These are phyloP conservation scores for Ascochyta lentis DNA, from an alignment of 2,329 filamentous ascomycete genomes.

Conservation along the genomic window DNA sequence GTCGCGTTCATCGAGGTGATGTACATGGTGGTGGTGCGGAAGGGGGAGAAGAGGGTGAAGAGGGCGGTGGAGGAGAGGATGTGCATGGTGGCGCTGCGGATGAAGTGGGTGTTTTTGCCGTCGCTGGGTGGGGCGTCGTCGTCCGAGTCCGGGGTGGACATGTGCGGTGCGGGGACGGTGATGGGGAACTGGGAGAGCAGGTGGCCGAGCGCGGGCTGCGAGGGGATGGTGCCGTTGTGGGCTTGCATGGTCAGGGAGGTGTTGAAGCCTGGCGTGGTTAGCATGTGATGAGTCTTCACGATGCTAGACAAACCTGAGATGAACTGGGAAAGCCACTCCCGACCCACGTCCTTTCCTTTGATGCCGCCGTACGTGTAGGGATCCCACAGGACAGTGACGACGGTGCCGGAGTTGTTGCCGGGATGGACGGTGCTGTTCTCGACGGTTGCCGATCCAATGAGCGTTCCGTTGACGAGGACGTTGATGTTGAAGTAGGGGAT, in stretches of 20 bases:
- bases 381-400: constrained; percentile 76
- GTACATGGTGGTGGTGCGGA: constrained; percentile 74
- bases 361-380: constrained; percentile 68
- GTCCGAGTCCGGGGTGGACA: constrained; percentile 57
- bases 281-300: constrained; percentile 5
- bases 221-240: constrained; percentile 75
- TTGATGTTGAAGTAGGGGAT: constrained; percentile 84
- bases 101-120: constrained; percentile 67
- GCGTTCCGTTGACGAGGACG: constrained; percentile 73
- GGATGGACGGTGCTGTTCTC: constrained; percentile 67
- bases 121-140: constrained; percentile 40
- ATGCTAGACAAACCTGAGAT: constrained; percentile 69
- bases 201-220: constrained; percentile 72
- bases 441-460: constrained; percentile 77
- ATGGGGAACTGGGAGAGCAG: constrained; percentile 75
- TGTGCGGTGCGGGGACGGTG: constrained; percentile 72
- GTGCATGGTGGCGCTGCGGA: constrained; percentile 85
- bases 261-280: constrained; percentile 67
- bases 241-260: constrained; percentile 77
- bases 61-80: constrained; percentile 84
- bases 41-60: constrained; percentile 82
- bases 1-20: constrained; percentile 83
- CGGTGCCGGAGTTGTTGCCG: constrained; percentile 75
- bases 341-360: constrained; percentile 67
- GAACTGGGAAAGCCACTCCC: constrained; percentile 81